These are phyloP conservation scores for Omphalea diandra DNA, from an alignment of 441 rosid species.

Conservation along the genomic window DNA sequence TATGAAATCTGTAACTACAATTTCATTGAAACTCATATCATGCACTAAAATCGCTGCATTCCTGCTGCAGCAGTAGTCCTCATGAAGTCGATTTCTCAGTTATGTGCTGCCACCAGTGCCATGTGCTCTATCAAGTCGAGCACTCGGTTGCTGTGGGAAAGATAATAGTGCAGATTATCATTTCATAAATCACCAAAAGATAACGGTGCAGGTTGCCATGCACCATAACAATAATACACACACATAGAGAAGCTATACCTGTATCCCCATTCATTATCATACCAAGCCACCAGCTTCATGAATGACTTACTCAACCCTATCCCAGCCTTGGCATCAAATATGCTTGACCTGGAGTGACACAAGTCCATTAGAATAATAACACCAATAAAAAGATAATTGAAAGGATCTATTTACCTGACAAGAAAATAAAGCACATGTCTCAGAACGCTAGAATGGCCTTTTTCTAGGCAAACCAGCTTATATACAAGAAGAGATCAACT, in stretches of 20 bases:
- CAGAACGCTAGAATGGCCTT: neutral
- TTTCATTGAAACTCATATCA: neutral
- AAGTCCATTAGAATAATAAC: neutral
- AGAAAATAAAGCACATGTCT: neutral
- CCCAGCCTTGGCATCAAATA: constrained; percentile 97
- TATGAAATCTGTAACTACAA: constrained; percentile 19
- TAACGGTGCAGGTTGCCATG: neutral
- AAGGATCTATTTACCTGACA: neutral
- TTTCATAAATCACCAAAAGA: neutral
- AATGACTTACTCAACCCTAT: constrained; percentile 79
- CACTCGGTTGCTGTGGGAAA: constrained; percentile 82
- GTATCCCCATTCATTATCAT: constrained; percentile 99
- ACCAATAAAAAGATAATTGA: neutral
- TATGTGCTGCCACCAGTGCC: constrained; percentile 77
- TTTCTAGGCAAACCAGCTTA: neutral
- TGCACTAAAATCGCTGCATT: constrained; percentile 12
- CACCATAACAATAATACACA: neutral
- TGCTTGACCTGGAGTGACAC: constrained; percentile 70
- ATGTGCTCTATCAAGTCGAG: constrained; percentile 96
- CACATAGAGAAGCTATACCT: constrained; percentile 46
- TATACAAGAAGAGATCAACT: too few relatives aligned
- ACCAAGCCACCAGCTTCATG: constrained; percentile 93
- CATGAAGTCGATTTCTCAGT: constrained; percentile 22
- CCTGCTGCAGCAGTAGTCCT: constrained; percentile 8
- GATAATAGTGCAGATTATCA: neutral